A percentile compares a stretch with the other conserved stretches of the same genome.
Evolutionary conservation across 2,329 filamentous ascomycete species (phyloP).

Genomic region (Trichophyton verrucosum): DNA sequence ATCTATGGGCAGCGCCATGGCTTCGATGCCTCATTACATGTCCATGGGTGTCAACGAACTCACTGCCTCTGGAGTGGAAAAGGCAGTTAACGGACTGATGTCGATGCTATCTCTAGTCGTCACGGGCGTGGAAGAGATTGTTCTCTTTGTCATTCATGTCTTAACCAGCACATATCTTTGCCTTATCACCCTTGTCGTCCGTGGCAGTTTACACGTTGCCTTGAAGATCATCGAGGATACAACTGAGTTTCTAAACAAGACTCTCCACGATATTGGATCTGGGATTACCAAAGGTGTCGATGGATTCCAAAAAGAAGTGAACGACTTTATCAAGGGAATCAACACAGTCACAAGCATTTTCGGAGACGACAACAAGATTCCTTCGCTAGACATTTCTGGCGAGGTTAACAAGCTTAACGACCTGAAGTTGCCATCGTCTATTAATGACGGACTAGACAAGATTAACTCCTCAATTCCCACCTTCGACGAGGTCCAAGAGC

Average conservation of each 20-base stretch:
- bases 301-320: constrained; percentile 44
- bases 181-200: constrained; percentile 69
- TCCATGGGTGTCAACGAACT: constrained; percentile 78
- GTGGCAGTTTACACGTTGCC: constrained; percentile 63
- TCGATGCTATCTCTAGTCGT: constrained; percentile 65
- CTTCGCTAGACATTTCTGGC: constrained; percentile 51
- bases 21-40: constrained; percentile 95
- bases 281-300: constrained; percentile 33
- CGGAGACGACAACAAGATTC: constrained; percentile 32
- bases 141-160: constrained; percentile 86
- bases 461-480: constrained; percentile 70
- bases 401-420: constrained; percentile 55
- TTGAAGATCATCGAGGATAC: constrained; percentile 50
- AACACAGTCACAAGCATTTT: constrained; percentile 43
- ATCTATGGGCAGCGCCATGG: constrained; percentile 85
- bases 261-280: constrained; percentile 34
- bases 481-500: constrained; percentile 71
- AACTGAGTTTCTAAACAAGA: constrained; percentile 47
- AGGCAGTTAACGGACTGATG: constrained; percentile 67
- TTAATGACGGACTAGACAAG: constrained; percentile 56
- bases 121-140: constrained; percentile 71
- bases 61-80: constrained; percentile 66
- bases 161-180: constrained; percentile 84
- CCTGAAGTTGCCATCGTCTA: constrained; percentile 55
- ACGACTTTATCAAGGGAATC: constrained; percentile 42